These are phyloP conservation scores for Teunomyces stri DNA, from an alignment of 805 yeast species.

Conservation along the genomic window DNA sequence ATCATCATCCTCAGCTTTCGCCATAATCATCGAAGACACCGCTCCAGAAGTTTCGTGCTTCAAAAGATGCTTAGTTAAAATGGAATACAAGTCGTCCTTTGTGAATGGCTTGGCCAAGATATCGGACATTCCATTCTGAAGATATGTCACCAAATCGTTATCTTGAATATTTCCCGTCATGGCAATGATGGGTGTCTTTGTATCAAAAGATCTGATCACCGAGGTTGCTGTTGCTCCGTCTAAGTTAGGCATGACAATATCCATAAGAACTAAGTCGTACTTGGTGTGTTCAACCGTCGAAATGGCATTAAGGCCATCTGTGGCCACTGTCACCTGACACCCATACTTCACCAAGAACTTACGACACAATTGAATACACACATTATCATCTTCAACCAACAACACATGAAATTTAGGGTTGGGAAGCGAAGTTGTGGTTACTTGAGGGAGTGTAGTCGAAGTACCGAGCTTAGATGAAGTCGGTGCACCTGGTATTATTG, in stretches of 20 bases:
- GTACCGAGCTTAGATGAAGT: neutral
- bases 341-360: slow-evolving; percentile 85
- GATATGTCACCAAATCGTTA: slow-evolving; percentile 73
- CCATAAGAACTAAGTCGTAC: slow-evolving; percentile 77
- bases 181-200: slow-evolving; percentile 85
- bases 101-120: slow-evolving; percentile 93
- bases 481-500: slow-evolving; percentile 5
- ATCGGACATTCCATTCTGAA: slow-evolving; percentile 89
- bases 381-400: slow-evolving; percentile 77
- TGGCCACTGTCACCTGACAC: slow-evolving; percentile 87
- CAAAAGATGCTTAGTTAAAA: slow-evolving; percentile 70
- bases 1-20: neutral
- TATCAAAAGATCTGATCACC: slow-evolving; percentile 80
- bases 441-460: slow-evolving; percentile 4
- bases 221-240: slow-evolving; percentile 92
- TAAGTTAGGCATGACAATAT: slow-evolving; percentile 83
- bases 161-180: slow-evolving; percentile 91
- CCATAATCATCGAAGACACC: neutral
- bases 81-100: slow-evolving; percentile 75
- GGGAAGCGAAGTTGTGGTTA: slow-evolving; percentile 15
- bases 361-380: slow-evolving; percentile 78
- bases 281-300: slow-evolving; percentile 66
- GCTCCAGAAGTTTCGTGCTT: neutral
- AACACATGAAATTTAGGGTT: slow-evolving; percentile 64
- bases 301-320: slow-evolving; percentile 90